These are phyloP conservation scores for Pseudozyma thailandica DNA, from an alignment of 1,284 basidiomycete species.

Conservation along the genomic window DNA sequence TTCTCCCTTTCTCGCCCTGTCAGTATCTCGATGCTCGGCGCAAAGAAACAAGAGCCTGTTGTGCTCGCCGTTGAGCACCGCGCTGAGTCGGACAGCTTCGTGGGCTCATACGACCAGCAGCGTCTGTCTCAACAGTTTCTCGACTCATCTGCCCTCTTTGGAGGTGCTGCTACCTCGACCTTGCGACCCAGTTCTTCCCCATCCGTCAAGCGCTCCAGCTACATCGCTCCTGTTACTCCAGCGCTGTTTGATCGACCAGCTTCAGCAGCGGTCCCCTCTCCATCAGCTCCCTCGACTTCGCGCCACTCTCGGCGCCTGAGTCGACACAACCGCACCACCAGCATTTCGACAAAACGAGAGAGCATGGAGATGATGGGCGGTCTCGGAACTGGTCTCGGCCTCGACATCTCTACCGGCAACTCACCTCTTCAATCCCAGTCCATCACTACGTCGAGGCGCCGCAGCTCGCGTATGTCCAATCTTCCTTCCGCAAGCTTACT, in stretches of 20 bases:
- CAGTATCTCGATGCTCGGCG: constrained; percentile 47
- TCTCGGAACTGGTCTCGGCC: constrained; percentile 48
- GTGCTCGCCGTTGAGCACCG: constrained; percentile 47
- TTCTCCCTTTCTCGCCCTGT: constrained; percentile 29
- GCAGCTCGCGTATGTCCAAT: constrained; percentile 54
- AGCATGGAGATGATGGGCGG: constrained; percentile 65
- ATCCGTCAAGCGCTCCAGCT: constrained; percentile 21
- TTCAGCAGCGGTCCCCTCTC: constrained; percentile 1
- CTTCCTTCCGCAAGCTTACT: constrained; percentile 53
- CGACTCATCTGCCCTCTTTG: constrained; percentile 37
- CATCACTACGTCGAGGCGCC: constrained; percentile 19
- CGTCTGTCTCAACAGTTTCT: constrained; percentile 42
- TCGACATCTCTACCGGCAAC: constrained; percentile 20
- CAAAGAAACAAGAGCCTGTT: constrained; percentile 39
- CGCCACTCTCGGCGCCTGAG: constrained; percentile 45
- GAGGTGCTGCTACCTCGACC: background rate
- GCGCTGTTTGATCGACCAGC: constrained; percentile 24
- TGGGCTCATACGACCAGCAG: background rate
- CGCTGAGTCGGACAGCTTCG: constrained; percentile 10
- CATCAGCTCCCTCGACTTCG: constrained; percentile 16
- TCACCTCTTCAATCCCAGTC: constrained; percentile 17
- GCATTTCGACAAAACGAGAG: constrained; percentile 58
- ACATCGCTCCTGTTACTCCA: constrained; percentile 12
- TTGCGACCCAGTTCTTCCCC: constrained; percentile 6
- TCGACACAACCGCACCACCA: constrained; percentile 55